Evolutionary conservation across 106 monocot genomes (phyloP), one percentile per base, ranked within the genome.

Genomic region (Alisma plantagoaquatica): DNA sequence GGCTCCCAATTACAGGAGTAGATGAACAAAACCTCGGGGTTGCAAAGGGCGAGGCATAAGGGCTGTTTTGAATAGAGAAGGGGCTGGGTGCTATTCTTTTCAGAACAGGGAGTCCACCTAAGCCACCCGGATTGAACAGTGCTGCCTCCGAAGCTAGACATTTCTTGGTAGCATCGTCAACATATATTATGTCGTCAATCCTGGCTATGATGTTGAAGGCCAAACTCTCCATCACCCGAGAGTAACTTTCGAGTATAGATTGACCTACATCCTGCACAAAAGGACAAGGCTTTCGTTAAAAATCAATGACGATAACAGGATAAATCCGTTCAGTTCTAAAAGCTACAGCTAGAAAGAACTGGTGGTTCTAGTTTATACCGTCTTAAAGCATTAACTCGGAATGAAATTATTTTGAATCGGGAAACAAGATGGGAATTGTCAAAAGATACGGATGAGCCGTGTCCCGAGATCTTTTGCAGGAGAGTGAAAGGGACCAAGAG

Each of bases 131-230:
- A 51, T 77, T 79, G 43, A 85, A 81, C 33, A 78, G 49, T 11
- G 54, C 65, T 17, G 63, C 12, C 31, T 79, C 90, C 11, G 71
- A 20, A 22, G 57, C 71, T 10, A 54, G 31, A 41, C 51, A 72
- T 26, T 56, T 85, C 70, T 75, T 99, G 23, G 74, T 82, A 25
- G 82, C 71, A 62, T 99, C 86, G 43, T 99, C 98, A 1, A 86
- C 98, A 56, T 77, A 91, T 4, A 99, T 73, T 12, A 99, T 57
- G 69, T 99, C 98, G 41, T 99, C 98, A 16, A 99, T 86, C 31
- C 98, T 76, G 23, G 98, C 98, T 27, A 99, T 82, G 50, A 99
- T 79, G 64, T 91, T 99, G 69, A 99, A 99, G 14, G 98, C 90
- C 60, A 99, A 50, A 51, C 85, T 90, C 64, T 99, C 98, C 79